Conservation (phyloP, 2,329 filamentous ascomycete species). For the Cladosporium cucumerinum region DNA sequence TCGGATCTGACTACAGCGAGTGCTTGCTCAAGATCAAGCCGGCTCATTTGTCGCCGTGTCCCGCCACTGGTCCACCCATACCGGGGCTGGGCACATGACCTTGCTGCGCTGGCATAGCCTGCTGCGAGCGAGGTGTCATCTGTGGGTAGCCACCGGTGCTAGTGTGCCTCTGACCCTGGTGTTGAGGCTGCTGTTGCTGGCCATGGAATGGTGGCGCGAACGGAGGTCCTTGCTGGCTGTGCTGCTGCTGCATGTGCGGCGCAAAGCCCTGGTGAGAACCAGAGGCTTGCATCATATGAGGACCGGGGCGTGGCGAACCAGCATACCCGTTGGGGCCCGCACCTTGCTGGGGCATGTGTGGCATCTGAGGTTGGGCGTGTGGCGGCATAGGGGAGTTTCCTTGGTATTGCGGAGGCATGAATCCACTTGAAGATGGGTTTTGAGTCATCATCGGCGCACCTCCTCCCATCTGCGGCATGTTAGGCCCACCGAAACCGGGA, state of each 20-base stretch:
- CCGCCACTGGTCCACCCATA: conserved; percentile 7
- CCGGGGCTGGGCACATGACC: conserved; percentile 12
- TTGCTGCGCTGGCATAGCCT: conserved; percentile 12
- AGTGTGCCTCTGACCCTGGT: conserved; percentile 24
- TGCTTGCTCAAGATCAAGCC: background rate
- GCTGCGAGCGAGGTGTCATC: conserved; percentile 16
- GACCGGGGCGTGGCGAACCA: conserved; percentile 84
- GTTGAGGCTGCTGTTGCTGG: conserved; percentile 24
- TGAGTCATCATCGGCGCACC: conserved; percentile 42
- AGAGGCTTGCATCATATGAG: conserved; percentile 90
- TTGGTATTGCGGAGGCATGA: conserved; percentile 13
- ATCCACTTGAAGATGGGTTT: conserved; percentile 62
- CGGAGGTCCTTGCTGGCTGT: conserved; percentile 17
- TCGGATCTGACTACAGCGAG: background rate
- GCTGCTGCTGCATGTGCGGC: conserved; percentile 19
- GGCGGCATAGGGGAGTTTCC: conserved; percentile 60
- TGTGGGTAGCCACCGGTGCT: conserved; percentile 14
- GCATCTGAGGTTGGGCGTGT: conserved; percentile 64
- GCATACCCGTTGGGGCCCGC: conserved; percentile 57
- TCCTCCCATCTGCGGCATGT: conserved; percentile 13
- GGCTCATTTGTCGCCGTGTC: conserved; percentile 15
- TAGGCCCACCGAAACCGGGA: conserved; percentile 57
- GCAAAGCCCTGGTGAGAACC: conserved; percentile 82
- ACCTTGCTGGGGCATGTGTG: conserved; percentile 28
- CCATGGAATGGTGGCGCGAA: conserved; percentile 23